phyloP scores from a whole-genome alignment of 2,329 filamentous ascomycete species.

The Fusarium nematophilum region DNA sequence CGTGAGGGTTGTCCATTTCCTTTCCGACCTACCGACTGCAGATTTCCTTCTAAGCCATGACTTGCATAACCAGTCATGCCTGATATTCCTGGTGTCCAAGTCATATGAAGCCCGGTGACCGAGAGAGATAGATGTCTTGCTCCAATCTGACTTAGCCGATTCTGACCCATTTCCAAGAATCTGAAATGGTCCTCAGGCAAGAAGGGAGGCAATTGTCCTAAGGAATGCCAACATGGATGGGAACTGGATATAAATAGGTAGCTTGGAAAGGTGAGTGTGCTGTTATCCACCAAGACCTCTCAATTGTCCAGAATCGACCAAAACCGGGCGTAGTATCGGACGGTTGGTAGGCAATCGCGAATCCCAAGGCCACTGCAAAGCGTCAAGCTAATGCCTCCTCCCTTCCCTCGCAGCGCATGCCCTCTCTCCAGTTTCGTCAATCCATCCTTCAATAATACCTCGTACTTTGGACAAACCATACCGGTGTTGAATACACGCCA shows the following conservation, averaged over 20 bases:
- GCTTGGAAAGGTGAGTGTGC: slow-evolving; percentile 7
- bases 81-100: not conserved
- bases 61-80: not conserved
- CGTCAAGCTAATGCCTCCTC: slow-evolving; percentile 11
- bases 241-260: not conserved
- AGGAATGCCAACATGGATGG: slow-evolving; percentile 2
- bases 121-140: not conserved
- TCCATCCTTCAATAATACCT: not conserved
- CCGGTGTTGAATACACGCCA: slow-evolving; percentile 18
- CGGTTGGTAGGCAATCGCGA: not conserved
- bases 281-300: slow-evolving; percentile 11
- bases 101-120: not conserved
- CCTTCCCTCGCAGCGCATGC: slow-evolving; percentile 2
- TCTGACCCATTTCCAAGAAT: no score
- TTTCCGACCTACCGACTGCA: not conserved
- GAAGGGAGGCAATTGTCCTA: not conserved
- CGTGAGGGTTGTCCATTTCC: no score
- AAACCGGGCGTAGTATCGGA: not conserved
- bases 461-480: not conserved
- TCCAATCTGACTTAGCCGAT: not conserved
- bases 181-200: not conserved
- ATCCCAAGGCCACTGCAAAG: slow-evolving; percentile 2
- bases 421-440: not conserved
- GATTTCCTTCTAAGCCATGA: not conserved
- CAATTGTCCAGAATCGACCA: slow-evolving; percentile 13